A percentile compares a stretch with the other conserved stretches of the same genome.
phyloP scores from a whole-genome alignment of 768 basidiomycete species.

The Sarcomyxa edulis region DNA sequence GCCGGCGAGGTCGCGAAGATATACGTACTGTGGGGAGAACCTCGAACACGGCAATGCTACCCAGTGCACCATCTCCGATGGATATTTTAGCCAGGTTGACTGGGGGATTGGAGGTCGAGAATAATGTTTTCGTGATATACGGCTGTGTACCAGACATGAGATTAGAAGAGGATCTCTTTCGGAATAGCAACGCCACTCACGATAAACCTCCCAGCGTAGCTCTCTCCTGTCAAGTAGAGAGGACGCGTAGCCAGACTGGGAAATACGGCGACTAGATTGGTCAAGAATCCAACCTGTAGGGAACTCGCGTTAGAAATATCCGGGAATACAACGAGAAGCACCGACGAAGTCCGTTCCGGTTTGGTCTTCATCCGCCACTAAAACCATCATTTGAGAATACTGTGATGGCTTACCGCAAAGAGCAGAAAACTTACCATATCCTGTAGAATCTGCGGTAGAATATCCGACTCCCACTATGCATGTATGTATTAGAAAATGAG shows the following conservation, averaged over 20 bases:
- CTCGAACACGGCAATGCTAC: conserved; percentile 41
- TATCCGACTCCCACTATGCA: conserved; percentile 43
- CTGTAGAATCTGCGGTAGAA: conserved; percentile 56
- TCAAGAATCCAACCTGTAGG: conserved; percentile 61
- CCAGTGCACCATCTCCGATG: conserved; percentile 65
- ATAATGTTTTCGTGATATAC: conserved; percentile 71
- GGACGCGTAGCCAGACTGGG: conserved; percentile 63
- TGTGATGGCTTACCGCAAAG: conserved; percentile 15
- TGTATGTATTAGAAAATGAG: no score
- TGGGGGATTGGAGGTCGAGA: conserved; percentile 56
- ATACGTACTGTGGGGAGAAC: conserved; percentile 48
- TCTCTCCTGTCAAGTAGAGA: conserved; percentile 65
- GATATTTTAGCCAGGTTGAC: conserved; percentile 63
- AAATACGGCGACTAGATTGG: conserved; percentile 70
- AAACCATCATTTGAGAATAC: not conserved
- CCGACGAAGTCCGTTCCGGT: conserved; percentile 53
- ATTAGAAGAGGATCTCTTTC: not conserved
- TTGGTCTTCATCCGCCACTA: conserved; percentile 60
- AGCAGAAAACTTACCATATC: no score
- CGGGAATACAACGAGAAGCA: conserved; percentile 1
- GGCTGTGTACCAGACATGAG: conserved; percentile 35
- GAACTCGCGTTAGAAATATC: conserved; percentile 5
- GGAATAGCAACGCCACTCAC: conserved; percentile 31
- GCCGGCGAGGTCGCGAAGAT: not conserved
- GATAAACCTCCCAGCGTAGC: conserved; percentile 71